Conservation (phyloP, 2,329 filamentous ascomycete species). For the Alternaria sp. region DNA sequence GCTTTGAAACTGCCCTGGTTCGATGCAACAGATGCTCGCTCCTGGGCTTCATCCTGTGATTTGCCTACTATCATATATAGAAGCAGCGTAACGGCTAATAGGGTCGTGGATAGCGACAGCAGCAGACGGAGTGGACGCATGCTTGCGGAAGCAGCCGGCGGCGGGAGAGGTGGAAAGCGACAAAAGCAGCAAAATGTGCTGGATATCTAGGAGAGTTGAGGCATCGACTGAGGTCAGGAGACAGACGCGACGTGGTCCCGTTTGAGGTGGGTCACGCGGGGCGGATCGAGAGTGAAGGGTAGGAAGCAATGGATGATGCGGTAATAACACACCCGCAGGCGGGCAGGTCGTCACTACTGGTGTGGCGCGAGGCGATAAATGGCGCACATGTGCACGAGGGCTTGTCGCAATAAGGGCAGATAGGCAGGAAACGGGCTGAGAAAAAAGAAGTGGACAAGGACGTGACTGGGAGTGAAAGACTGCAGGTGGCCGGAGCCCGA, state of each 20-base stretch:
- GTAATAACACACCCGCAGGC: constrained; percentile 19
- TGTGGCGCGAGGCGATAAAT: constrained; percentile 1
- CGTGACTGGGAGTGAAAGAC: not conserved
- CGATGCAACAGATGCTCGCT: constrained; percentile 26
- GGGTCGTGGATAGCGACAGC: constrained; percentile 55
- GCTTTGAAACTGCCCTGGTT: constrained; percentile 50
- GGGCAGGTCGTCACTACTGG: constrained; percentile 17
- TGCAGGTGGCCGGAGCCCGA: constrained; percentile 3
- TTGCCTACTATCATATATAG: constrained; percentile 50
- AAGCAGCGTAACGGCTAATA: constrained; percentile 56
- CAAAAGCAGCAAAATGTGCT: constrained; percentile 39
- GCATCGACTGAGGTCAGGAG: constrained; percentile 34
- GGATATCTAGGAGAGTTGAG: constrained; percentile 22
- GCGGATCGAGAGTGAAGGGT: constrained; percentile 10
- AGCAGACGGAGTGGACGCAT: constrained; percentile 50
- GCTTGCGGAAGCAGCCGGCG: constrained; percentile 23
- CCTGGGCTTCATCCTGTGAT: constrained; percentile 29
- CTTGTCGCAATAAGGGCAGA: not conserved
- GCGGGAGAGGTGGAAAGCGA: constrained; percentile 10
- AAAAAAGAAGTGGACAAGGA: not conserved
- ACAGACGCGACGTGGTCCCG: constrained; percentile 7
- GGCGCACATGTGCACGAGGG: not conserved
- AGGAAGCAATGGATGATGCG: constrained; percentile 27
- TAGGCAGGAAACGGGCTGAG: not conserved
- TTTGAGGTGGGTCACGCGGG: constrained; percentile 14